Percentiles rank a stretch among this genome's conserved stretches.
Evolutionary conservation across 768 basidiomycete species (phyloP).

Genomic region (Lactarius sp.): DNA sequence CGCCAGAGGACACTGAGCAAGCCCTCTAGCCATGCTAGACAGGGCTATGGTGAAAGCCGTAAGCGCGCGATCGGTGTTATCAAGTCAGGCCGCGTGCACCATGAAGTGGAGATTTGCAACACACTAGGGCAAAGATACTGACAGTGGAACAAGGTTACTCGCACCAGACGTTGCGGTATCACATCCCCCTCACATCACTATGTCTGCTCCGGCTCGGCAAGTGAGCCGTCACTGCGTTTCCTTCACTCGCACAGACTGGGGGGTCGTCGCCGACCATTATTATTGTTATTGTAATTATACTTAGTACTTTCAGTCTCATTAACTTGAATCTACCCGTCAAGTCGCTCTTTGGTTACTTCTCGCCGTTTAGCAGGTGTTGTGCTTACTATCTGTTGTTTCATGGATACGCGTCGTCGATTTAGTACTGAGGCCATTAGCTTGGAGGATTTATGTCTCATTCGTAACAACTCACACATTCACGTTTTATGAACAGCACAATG

Average conservation of each 20-base stretch:
- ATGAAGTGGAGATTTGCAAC: background rate
- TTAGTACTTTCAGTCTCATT: background rate
- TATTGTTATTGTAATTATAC: slow-evolving; percentile 4
- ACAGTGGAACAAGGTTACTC: background rate
- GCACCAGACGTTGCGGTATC: background rate
- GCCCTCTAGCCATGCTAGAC: background rate
- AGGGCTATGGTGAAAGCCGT: background rate
- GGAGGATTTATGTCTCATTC: slow-evolving; percentile 1
- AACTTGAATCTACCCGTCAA: background rate
- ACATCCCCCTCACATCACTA: background rate
- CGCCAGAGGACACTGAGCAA: slow-evolving; percentile 5
- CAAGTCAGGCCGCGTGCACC: background rate
- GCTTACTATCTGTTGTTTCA: slow-evolving; percentile 1
- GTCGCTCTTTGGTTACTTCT: background rate
- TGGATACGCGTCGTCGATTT: background rate
- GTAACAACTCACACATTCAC: slow-evolving; percentile 5
- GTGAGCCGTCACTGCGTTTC: background rate
- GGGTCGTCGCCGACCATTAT: background rate
- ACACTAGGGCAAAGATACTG: background rate
- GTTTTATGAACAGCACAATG: background rate
- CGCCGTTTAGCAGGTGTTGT: background rate
- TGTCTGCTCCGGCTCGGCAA: background rate
- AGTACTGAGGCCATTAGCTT: background rate
- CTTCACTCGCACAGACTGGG: background rate
- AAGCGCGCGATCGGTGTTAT: background rate